Evolutionary conservation across 805 yeast genomes (phyloP).

Genomic region (Lachancea waltii): DNA sequence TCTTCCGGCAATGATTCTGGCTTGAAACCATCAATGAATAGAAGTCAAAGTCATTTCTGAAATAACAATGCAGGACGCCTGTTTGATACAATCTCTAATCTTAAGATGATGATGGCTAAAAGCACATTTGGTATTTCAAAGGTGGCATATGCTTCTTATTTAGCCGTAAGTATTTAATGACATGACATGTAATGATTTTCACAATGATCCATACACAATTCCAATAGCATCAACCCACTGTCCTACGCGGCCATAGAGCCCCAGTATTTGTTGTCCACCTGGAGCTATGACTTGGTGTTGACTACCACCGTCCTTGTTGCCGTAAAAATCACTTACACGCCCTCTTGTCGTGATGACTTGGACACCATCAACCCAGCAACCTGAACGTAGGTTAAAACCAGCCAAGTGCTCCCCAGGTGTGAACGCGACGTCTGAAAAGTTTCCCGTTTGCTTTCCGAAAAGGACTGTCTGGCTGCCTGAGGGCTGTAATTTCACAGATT

Average conservation of each 20-base stretch:
- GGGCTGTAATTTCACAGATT: slow-evolving; percentile 14
- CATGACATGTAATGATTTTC: slow-evolving; percentile 5
- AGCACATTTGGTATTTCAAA: no score
- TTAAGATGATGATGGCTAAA: no score
- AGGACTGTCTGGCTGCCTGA: slow-evolving; percentile 17
- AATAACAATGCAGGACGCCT: not conserved
- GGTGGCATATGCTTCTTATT: slow-evolving; percentile 1
- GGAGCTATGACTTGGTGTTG: slow-evolving; percentile 59
- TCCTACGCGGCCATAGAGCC: slow-evolving; percentile 63
- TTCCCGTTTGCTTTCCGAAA: slow-evolving; percentile 48
- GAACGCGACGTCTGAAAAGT: slow-evolving; percentile 52
- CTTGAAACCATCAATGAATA: slow-evolving; percentile 10
- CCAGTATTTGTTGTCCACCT: slow-evolving; percentile 51
- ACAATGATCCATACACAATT: slow-evolving; percentile 42
- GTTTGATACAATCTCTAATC: not conserved
- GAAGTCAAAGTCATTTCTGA: slow-evolving; percentile 17
- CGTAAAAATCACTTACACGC: slow-evolving; percentile 50
- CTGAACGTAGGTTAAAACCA: slow-evolving; percentile 61
- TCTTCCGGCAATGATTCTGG: slow-evolving; percentile 9
- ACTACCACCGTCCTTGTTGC: slow-evolving; percentile 66
- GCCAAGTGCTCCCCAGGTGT: slow-evolving; percentile 51
- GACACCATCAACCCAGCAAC: slow-evolving; percentile 86
- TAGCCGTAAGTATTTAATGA: slow-evolving; percentile 4
- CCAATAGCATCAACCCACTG: slow-evolving; percentile 75
- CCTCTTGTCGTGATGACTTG: slow-evolving; percentile 61